These are phyloP conservation scores for Neurospora crassa DNA, from an alignment of 2,329 filamentous ascomycete genomes.

Conservation along the genomic window DNA sequence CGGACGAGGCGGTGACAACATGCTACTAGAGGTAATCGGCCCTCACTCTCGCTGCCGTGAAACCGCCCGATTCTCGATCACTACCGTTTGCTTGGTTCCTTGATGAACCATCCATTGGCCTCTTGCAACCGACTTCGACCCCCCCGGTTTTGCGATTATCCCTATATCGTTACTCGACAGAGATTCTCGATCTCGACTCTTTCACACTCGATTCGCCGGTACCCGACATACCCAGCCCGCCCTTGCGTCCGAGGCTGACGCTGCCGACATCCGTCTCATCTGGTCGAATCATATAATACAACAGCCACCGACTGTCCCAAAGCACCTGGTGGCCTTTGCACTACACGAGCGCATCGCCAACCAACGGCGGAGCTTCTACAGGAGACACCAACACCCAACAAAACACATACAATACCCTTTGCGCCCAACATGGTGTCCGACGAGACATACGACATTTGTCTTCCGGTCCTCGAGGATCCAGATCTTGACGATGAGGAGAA, in stretches of 20 bases:
- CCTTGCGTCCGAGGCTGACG: not conserved
- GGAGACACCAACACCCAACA: not conserved
- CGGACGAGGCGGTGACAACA: conserved; percentile 17
- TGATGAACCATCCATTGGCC: conserved; percentile 3
- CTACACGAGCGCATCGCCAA: not conserved
- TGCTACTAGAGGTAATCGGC: conserved; percentile 15
- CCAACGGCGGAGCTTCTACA: not conserved
- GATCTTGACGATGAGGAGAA: conserved; percentile 88
- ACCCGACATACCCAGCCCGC: not conserved
- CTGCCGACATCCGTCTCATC: not conserved
- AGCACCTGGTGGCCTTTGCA: not conserved
- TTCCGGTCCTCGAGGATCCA: conserved; percentile 76
- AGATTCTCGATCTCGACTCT: not conserved
- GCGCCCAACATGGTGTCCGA: conserved; percentile 73
- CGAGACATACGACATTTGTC: conserved; percentile 82
- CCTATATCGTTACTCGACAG: not conserved
- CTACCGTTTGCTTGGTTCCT: conserved; percentile 1
- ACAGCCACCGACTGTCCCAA: not conserved
- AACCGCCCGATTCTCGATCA: conserved; percentile 6
- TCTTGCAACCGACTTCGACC: not conserved
- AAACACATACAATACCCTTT: not conserved
- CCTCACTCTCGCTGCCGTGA: conserved; percentile 7
- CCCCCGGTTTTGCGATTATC: not conserved
- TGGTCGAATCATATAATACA: not conserved
- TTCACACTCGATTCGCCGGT: not conserved